These are phyloP conservation scores for Diplodia corticola DNA, from an alignment of 2,329 filamentous ascomycete species.

Conservation along the genomic window DNA sequence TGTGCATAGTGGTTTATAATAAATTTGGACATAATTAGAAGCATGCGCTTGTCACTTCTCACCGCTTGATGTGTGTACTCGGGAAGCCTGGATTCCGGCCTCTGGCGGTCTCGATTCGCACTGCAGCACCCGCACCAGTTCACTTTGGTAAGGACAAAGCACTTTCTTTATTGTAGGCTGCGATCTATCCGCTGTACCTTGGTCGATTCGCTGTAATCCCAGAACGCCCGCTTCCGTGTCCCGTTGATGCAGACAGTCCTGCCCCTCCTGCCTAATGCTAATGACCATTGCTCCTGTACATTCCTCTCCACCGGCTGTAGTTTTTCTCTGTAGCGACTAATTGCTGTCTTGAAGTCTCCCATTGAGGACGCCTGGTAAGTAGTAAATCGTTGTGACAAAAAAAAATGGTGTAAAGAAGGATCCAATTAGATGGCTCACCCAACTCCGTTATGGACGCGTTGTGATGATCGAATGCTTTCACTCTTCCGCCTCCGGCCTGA, in stretches of 20 bases:
- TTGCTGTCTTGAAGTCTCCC: neutral
- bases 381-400: neutral
- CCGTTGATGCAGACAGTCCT: slow-evolving; percentile 10
- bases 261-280: slow-evolving; percentile 4
- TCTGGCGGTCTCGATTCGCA: slow-evolving; percentile 4
- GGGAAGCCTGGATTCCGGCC: neutral
- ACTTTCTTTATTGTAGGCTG: slow-evolving; percentile 12
- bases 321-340: neutral
- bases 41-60: neutral
- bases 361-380: neutral
- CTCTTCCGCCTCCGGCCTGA: slow-evolving; percentile 38
- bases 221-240: slow-evolving; percentile 18
- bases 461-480: neutral
- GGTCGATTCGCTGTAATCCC: slow-evolving; percentile 1
- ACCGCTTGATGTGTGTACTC: neutral
- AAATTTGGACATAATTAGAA: neutral
- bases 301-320: slow-evolving; percentile 3
- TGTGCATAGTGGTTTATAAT: too few species aligned
- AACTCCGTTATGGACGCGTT: neutral
- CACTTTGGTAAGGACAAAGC: neutral
- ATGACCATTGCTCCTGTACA: slow-evolving; percentile 12
- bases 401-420: neutral
- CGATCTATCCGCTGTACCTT: slow-evolving; percentile 19
- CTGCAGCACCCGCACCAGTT: neutral
- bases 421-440: slow-evolving; percentile 6